phyloP scores from a whole-genome alignment of 768 basidiomycete genomes.

The Dendrothele bispora region DNA sequence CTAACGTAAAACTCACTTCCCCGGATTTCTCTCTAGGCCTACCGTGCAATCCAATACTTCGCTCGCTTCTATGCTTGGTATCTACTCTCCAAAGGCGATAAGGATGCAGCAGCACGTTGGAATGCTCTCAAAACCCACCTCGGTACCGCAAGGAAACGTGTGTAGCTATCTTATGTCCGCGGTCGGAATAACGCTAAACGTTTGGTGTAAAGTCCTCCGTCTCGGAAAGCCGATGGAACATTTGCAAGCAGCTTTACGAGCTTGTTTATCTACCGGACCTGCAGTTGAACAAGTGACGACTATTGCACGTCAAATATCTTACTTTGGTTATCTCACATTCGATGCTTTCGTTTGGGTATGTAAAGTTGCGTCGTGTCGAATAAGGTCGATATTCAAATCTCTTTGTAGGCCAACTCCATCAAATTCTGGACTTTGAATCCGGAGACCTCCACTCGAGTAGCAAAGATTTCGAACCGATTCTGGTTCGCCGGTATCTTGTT shows the following conservation, averaged over 20 bases:
- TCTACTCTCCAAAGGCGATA: conserved; percentile 66
- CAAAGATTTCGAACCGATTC: conserved; percentile 73
- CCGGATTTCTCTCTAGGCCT: conserved; percentile 51
- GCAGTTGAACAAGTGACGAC: conserved; percentile 73
- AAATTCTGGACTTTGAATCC: conserved; percentile 64
- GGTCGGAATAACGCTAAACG: conserved; percentile 4
- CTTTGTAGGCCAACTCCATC: conserved; percentile 57
- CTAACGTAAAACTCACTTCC: background rate
- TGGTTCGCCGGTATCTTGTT: conserved; percentile 88
- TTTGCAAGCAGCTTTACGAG: conserved; percentile 83
- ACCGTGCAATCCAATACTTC: conserved; percentile 89
- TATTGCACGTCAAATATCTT: conserved; percentile 81
- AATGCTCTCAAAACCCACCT: conserved; percentile 84
- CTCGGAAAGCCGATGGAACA: conserved; percentile 94
- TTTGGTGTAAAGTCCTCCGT: conserved; percentile 66
- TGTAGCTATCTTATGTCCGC: conserved; percentile 18
- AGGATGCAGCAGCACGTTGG: conserved; percentile 73
- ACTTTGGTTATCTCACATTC: conserved; percentile 83
- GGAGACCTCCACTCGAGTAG: conserved; percentile 57
- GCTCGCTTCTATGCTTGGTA: conserved; percentile 88
- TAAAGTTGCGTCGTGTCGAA: background rate
- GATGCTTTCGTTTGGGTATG: conserved; percentile 88
- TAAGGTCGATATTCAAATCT: background rate
- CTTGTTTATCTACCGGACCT: conserved; percentile 53
- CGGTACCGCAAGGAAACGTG: conserved; percentile 84